Evolutionary conservation across 2,329 filamentous ascomycete genomes (phyloP).

Genomic region (Epichloe uncinata): DNA sequence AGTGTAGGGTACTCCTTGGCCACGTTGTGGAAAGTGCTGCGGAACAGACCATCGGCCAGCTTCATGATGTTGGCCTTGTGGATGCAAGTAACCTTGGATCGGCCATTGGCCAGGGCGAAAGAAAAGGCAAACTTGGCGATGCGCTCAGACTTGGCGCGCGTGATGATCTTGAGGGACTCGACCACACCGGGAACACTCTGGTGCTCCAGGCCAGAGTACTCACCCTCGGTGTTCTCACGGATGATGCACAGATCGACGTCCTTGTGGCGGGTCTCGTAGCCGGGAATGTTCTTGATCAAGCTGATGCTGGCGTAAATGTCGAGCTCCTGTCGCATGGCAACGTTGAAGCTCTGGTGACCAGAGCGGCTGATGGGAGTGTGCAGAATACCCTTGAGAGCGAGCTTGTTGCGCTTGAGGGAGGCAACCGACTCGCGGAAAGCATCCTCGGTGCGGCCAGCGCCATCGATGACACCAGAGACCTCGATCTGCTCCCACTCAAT

Average conservation of each 20-base stretch:
- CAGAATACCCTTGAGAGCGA: constrained; percentile 96
- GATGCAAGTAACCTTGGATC: constrained; percentile 98
- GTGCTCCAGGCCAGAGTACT: constrained; percentile 98
- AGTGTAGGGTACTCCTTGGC: constrained; percentile 92
- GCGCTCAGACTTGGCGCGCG: constrained; percentile 94
- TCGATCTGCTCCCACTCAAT: constrained; percentile 98
- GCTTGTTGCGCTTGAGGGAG: constrained; percentile 95
- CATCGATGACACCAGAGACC: constrained; percentile 76
- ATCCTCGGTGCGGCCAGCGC: constrained; percentile 73
- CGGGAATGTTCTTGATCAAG: constrained; percentile 98
- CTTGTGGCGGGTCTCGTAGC: constrained; percentile 94
- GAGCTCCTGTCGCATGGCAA: constrained; percentile 95
- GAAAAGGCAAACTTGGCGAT: constrained; percentile 98
- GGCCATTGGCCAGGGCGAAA: constrained; percentile 96
- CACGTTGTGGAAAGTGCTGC: constrained; percentile 87
- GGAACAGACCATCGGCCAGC: constrained; percentile 96
- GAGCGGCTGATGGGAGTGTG: constrained; percentile 95
- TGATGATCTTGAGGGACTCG: constrained; percentile 99
- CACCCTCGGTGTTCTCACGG: constrained; percentile 99
- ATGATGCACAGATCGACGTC: constrained; percentile 98
- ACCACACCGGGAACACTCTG: constrained; percentile 94
- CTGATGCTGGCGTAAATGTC: constrained; percentile 98
- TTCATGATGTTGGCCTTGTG: constrained; percentile 99
- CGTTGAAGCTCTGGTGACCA: constrained; percentile 98
- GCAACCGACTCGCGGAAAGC: constrained; percentile 92